A percentile compares a stretch with the other conserved stretches of the same genome.
These are phyloP conservation scores for Candolleomyces efflorescens DNA, from an alignment of 768 basidiomycete species.

Conservation along the genomic window DNA sequence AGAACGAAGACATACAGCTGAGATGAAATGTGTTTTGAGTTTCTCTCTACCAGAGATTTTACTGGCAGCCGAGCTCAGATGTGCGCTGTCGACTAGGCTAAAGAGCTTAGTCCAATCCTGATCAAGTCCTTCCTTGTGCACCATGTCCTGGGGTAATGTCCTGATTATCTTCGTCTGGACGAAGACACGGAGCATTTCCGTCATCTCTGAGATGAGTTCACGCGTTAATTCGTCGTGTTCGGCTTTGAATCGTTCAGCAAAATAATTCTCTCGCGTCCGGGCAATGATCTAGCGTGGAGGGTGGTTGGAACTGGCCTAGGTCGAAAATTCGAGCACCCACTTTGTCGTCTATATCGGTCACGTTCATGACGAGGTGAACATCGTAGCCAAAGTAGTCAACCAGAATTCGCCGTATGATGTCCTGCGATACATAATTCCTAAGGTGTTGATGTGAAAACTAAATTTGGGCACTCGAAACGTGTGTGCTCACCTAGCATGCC, in stretches of 20 bases:
- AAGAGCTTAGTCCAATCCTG: conserved; percentile 50
- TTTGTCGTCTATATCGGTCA: conserved; percentile 99
- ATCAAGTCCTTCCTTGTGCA: conserved; percentile 27
- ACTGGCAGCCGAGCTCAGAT: conserved; percentile 39
- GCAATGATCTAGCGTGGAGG: conserved; percentile 71
- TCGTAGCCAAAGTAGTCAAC: conserved; percentile 96
- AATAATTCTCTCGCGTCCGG: conserved; percentile 78
- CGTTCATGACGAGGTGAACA: conserved; percentile 98
- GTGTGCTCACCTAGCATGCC: conserved; percentile 82
- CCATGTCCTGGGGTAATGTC: conserved; percentile 48
- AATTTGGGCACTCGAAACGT: background rate
- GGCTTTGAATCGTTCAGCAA: conserved; percentile 58
- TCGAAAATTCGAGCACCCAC: conserved; percentile 37
- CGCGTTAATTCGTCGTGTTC: conserved; percentile 52
- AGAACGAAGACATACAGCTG: no score
- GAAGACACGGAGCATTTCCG: conserved; percentile 63
- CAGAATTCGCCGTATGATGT: conserved; percentile 85
- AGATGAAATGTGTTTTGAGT: no score
- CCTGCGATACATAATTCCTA: conserved; percentile 96
- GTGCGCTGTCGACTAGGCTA: conserved; percentile 44
- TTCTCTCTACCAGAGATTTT: no score
- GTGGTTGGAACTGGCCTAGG: background rate
- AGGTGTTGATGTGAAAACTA: conserved; percentile 8
- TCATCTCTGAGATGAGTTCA: conserved; percentile 52
- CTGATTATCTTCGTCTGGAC: conserved; percentile 59